Evolutionary conservation across 2,329 filamentous ascomycete genomes (phyloP), one percentile per base, ranked within the genome.

Genomic region (Chrysoporthe austroafricana): DNA sequence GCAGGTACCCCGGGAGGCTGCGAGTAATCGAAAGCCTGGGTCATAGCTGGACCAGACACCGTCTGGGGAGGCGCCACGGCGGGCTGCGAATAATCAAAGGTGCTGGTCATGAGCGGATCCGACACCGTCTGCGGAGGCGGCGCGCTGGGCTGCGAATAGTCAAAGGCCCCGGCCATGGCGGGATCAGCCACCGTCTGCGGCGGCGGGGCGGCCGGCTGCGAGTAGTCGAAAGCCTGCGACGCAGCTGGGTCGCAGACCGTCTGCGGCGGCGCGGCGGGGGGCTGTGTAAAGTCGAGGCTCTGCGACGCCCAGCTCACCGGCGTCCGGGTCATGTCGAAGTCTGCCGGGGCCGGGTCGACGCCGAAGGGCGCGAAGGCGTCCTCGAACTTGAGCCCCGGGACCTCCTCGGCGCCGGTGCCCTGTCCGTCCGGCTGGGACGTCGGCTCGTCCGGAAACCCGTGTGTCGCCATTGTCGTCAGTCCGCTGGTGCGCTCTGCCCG

Each of bases 291-390:
- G 7, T 39, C 54, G 9, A 39, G 18, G 9, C 16, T 7, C 54
- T 57, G 32, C 34, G 54, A 36, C 14, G 32, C 16, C 54, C 54
- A 57, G 34, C 32, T 57, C 13, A n/a, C 18, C 32, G 54, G 54
- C 14, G 34, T 14, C 32, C 39, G 54, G 54, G 14, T 39, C 4
- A 39, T 39, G 54, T 39, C 34, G 54, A 57, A 57, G 34, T 36
- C 54, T n/a, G 54, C 8, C 54, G n/a, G 32, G 34, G 32, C 16
- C 3, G 54, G 54, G 2, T 18, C 32, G 34, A 39, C 54, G 14
- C 54, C 54, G 34, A 57, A 57, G 54, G 54, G 54, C 14, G 9
- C 54, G 34, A 57, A 57, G n/a, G 54, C 54, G 8, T 54, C 50
- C 26, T 54, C 11, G 11, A 54, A 7, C 21, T 13, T 54, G 21